These are phyloP conservation scores for Xylaria nigripes DNA, from an alignment of 495 filamentous ascomycete species.

Conservation along the genomic window DNA sequence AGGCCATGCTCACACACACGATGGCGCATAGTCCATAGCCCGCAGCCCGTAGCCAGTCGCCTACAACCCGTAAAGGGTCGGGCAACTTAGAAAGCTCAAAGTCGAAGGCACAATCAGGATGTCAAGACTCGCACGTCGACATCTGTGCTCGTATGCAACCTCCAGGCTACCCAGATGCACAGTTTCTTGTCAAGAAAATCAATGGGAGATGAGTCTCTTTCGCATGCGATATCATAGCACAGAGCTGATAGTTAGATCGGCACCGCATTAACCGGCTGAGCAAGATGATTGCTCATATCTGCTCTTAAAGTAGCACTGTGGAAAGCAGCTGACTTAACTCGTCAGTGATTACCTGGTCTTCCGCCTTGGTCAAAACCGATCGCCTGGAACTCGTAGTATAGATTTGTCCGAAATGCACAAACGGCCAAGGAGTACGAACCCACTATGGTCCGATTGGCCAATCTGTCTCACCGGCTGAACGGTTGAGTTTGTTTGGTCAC, in stretches of 20 bases:
- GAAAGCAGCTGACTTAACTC: slow-evolving; percentile 5
- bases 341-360: neutral
- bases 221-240: neutral
- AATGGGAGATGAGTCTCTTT: neutral
- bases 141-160: slow-evolving; percentile 8
- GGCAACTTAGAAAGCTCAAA: neutral
- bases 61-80: neutral
- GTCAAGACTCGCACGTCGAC: slow-evolving; percentile 1
- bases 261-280: neutral
- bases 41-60: neutral
- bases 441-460: slow-evolving; percentile 8
- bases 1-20: neutral
- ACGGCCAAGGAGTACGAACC: neutral
- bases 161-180: neutral
- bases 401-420: slow-evolving; percentile 3
- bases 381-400: neutral
- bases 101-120: neutral
- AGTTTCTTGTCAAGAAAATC: slow-evolving; percentile 4
- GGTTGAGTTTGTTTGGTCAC: neutral
- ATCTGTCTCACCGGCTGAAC: slow-evolving; percentile 7
- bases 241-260: neutral
- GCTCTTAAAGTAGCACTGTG: slow-evolving; percentile 6
- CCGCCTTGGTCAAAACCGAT: neutral
- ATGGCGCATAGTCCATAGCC: neutral
- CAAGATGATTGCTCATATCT: slow-evolving; percentile 12